A percentile compares a stretch with the other conserved stretches of the same genome.
Evolutionary conservation across 2,329 filamentous ascomycete genomes (phyloP).

Genomic region (Fusarium sp.): DNA sequence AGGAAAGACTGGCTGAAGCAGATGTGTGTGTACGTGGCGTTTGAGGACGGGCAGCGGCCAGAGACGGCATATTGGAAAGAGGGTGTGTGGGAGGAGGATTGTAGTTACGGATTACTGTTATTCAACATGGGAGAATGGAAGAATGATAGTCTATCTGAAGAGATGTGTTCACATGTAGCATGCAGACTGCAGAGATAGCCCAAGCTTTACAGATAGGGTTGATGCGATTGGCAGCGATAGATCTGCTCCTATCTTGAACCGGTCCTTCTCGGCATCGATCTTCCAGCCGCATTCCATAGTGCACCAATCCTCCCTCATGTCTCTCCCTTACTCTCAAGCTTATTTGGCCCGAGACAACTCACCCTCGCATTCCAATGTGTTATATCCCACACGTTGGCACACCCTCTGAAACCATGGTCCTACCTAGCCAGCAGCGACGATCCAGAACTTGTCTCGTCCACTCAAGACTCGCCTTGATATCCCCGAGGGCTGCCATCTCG

Average conservation of each 20-base stretch:
- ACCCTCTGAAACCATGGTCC: conserved; percentile 22
- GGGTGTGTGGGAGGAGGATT: conserved; percentile 22
- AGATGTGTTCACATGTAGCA: neutral
- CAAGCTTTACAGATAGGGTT: neutral
- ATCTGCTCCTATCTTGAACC: neutral
- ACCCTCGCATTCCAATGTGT: neutral
- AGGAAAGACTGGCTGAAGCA: conserved; percentile 5
- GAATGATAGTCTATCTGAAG: neutral
- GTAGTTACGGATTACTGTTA: conserved; percentile 3
- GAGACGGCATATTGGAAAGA: conserved; percentile 31
- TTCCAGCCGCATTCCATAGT: neutral
- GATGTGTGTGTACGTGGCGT: conserved; percentile 30
- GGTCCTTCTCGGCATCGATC: conserved; percentile 8
- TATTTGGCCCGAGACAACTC: conserved; percentile 5
- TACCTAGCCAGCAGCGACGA: conserved; percentile 9
- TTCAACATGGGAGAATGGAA: neutral
- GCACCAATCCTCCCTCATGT: conserved; percentile 1
- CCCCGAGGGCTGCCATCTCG: conserved; percentile 20
- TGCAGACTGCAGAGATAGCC: neutral
- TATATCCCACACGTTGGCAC: neutral
- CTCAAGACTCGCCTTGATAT: conserved; percentile 19
- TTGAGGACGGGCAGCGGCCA: conserved; percentile 17
- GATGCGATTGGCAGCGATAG: neutral
- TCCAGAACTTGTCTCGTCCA: neutral
- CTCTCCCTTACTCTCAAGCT: conserved; percentile 6